Evolutionary conservation across 83 land plant genomes (phyloP), one percentile per base, ranked within the genome.

Genomic region (Picea abies): DNA sequence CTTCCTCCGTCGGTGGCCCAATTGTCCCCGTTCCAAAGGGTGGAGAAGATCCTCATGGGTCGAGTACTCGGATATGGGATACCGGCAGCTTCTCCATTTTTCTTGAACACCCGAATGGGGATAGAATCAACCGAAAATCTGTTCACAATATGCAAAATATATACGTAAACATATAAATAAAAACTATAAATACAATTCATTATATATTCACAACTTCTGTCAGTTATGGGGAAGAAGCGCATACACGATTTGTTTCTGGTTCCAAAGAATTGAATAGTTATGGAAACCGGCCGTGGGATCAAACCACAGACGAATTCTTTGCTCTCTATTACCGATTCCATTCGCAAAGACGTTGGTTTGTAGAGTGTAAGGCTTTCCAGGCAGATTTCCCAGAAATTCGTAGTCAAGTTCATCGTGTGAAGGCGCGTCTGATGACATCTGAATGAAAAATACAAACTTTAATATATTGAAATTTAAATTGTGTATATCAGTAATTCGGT

Each of bases 281-380:
- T 32, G 35, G 35, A 32, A 32, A 32, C 35, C 35, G 35, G 35
- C 84, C 83, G 68, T 83, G 32, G 93, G 94, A 82, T 94, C 93
- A 85, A 92, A 94, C 96, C 93, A 94, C 64, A 92, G 90, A 60
- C 82, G 86, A 26, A 90, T 84, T 76, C 92, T 83, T 83, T 94
- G 93, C 77, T 94, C 96, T 84, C 90, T 88, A 6, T 83, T 80
- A 63, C 87, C 87, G 20, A 85, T 78, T n/a, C 84, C 87, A 37
- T 78, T 35, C 68, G 82, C 79, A 49, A 82, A 86, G 9, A 86
- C 79, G 29, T 86, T 86, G 35, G 35, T 32, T 32, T 32, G 35
- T 32, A 32, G 35, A 32, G 35, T 32, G 35, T 32, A 32, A 32
- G 84, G 81, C 82, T 86, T 78, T 19, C 84, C 82, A 39, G 84